Evolutionary conservation across 805 yeast genomes (phyloP), one percentile per base, ranked within the genome.

Genomic region (Nematodospora valgi): DNA sequence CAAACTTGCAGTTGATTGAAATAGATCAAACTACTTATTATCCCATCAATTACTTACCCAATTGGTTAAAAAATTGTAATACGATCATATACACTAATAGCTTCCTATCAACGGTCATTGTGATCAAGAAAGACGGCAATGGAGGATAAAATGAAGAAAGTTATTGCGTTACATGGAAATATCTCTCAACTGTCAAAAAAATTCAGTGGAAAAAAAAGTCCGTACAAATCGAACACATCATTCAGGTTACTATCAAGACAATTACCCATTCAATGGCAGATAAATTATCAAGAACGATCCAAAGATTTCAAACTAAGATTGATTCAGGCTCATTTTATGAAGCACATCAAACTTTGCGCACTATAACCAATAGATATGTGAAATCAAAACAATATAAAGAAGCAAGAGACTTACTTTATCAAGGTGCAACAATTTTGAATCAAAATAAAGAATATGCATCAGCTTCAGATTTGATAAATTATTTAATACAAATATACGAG

Each of bases 281-380:
- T 37, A 80, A 78, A 50, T 58, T 82, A 16, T 68, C 72, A 35
- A 72, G 74, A 48, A 81, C 87, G 1, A 58, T 82, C 29, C 76
- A 70, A 15, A 65, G 93, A 45, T 83, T 82, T 62, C 76, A 80
- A 51, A 72, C 68, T 28, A 80, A 84, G 49, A 82, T 91, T 44
- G 75, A 72, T 33, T 72, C 72, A 32, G 86, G 86, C 2, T 84
- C 88, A 37, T 87, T 72, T 62, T 91, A 91, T 56, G 98, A 93
- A 56, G 98, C 98, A 0, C 96, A 91, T 56, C 98, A 93, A 59
- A 89, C 96, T 0, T 71, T 93, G 34, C 70, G 96, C 51, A 87
- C 98, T 5, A 84, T 91, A 35, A 85, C 86, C 27, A 88, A 88
- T 46, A 72, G 98, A 53, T 83, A 85, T 52, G 82, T 84, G 27